Conservation (phyloP, 2,329 filamentous ascomycete genomes). For the Claviceps purpurea region DNA sequence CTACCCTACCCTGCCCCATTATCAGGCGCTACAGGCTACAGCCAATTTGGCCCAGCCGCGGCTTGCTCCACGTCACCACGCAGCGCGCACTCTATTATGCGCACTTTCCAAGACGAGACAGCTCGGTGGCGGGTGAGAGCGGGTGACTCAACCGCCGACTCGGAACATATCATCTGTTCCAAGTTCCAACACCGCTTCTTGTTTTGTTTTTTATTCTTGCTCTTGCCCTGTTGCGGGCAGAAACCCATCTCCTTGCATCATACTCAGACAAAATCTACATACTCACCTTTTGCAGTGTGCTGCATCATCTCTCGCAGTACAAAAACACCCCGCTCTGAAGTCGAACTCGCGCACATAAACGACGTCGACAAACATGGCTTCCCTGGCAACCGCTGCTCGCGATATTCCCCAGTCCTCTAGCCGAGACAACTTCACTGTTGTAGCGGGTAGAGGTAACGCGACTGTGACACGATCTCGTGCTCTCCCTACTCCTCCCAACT, state of each 20-base stretch:
- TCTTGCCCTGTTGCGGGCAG: neutral
- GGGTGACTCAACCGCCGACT: conserved; percentile 10
- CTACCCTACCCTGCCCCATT: neutral
- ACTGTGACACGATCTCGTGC: conserved; percentile 46
- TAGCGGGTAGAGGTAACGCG: conserved; percentile 53
- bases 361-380: conserved; percentile 42
- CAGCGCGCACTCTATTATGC: neutral
- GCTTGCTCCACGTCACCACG: neutral
- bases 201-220: neutral
- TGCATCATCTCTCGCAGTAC: conserved; percentile 14
- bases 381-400: conserved; percentile 53
- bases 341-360: conserved; percentile 14
- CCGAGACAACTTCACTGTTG: conserved; percentile 62
- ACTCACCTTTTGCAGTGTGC: neutral
- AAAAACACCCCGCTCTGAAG: conserved; percentile 32
- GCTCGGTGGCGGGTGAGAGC: neutral
- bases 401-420: conserved; percentile 50
- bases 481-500: conserved; percentile 87
- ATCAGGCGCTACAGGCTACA: neutral
- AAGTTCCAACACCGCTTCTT: neutral
- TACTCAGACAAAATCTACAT: neutral
- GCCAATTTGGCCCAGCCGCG: too few relatives aligned
- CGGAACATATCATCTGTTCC: neutral
- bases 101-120: neutral
- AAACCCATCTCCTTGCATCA: neutral